These are phyloP conservation scores for Nicotiana undulata DNA, from an alignment of 257 asterid genomes.

Conservation along the genomic window DNA sequence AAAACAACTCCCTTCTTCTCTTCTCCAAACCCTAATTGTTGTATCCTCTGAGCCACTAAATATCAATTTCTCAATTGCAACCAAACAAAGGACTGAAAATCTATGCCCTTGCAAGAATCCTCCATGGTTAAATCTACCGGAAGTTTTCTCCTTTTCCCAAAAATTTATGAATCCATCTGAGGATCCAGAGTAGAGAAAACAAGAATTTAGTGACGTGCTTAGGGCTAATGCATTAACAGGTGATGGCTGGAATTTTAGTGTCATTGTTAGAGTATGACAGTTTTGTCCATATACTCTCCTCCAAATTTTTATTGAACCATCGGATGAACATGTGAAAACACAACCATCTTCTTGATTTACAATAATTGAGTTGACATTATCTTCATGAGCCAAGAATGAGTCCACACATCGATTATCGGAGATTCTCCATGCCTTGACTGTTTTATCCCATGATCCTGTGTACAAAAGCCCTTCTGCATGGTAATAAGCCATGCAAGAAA, in stretches of 20 bases:
- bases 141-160: slow-evolving; percentile 82
- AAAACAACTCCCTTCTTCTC: slow-evolving; percentile 84
- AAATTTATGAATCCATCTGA: slow-evolving; percentile 83
- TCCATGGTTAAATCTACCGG: slow-evolving; percentile 74
- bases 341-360: slow-evolving; percentile 72
- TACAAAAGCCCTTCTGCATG: slow-evolving; percentile 75
- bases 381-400: slow-evolving; percentile 68
- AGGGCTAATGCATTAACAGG: slow-evolving; percentile 63
- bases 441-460: slow-evolving; percentile 73
- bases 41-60: slow-evolving; percentile 94
- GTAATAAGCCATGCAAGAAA: slow-evolving; percentile 87
- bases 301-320: slow-evolving; percentile 79
- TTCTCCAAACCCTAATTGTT: slow-evolving; percentile 71
- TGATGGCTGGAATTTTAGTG: slow-evolving; percentile 63
- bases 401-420: slow-evolving; percentile 57
- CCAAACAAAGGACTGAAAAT: slow-evolving; percentile 64
- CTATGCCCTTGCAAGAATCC: slow-evolving; percentile 85
- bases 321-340: slow-evolving; percentile 72
- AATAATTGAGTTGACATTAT: slow-evolving; percentile 43
- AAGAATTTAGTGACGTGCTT: slow-evolving; percentile 25
- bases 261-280: slow-evolving; percentile 76
- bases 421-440: slow-evolving; percentile 58
- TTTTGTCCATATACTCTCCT: slow-evolving; percentile 69
- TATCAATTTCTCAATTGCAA: slow-evolving; percentile 57
- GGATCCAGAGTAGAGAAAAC: slow-evolving; percentile 82